Base-by-base conservation (phyloP, 139 green algal species). In the Picochlorum sp. region DNA sequence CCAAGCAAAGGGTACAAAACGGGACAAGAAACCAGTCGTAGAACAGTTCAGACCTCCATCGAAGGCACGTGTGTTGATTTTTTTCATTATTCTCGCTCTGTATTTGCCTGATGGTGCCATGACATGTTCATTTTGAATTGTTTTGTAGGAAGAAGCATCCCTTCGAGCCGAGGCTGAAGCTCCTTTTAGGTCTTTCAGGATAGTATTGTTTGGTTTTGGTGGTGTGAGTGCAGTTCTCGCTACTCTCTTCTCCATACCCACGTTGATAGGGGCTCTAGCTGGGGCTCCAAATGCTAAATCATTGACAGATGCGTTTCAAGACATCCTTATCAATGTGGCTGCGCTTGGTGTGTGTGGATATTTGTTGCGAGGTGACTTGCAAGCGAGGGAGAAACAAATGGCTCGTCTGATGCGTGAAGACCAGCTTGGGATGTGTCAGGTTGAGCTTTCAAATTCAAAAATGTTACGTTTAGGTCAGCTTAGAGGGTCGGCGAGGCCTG, bases 141-240 rank as follows among this genome's bases (percentile, higher is more conserved):
- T 21, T 20, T 14, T 41, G 8, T 21, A 54, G 18, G 73, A 77
- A 28, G 52, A 76, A 6, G 59, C 85, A 6, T 58, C 45, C 30
- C 46, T 89, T 32, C 72, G 83, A 2, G 76, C 69, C 45, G 83
- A 89, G 54, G 83, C 78, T n/a, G 83, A 89, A 64, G 77, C 79
- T 0, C 83, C 83, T 13, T 86, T 80, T 61, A 72, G 80, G 28
- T 69, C 45, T 54, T 47, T 94, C 11, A 72, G 85, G 4, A 56
- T 94, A n/a, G 80, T 89, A 16, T 23, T 94, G 2, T 87, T 81
- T 65, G 82, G 82, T 44, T 88, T 89, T 56, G 71, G 62, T 15
- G 58, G 71, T 2, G 74, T 79, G 0, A 78, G 60, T 23, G 84
- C 87, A 0, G 46, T 61, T 0, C 34, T 92, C 2, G 86, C 73